Evolutionary conservation across 2,329 filamentous ascomycete genomes (phyloP), one percentile per base, ranked within the genome.

Genomic region (Diplodia scrobiculata): DNA sequence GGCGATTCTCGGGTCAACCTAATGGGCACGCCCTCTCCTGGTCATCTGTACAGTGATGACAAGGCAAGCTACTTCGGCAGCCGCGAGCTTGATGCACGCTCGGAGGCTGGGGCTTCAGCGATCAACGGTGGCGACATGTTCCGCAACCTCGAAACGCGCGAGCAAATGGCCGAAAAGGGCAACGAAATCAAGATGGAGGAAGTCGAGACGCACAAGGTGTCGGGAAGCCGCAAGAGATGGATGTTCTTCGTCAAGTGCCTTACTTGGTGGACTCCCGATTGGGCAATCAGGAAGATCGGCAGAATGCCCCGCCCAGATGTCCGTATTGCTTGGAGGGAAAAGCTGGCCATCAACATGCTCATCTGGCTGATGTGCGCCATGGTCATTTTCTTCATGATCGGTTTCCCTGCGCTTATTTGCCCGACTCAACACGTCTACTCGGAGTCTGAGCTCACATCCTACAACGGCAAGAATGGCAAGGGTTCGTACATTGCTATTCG

Each of bases 321-420:
- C 9, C 90, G 93, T 27, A 84, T 90, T 76, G 95, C 95, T 0
- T 99, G 95, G 95, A 86, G 95, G 74, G 95, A 99, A 78, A 99
- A 99, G 83, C 77, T 99, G 67, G 94, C 95, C 64, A 99, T 99
- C 84, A 99, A 99, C 82, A 84, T 99, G 77, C 85, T 98, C 74
- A 99, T 99, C 75, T 99, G 96, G 95, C 81, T 94, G 66, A 86
- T 85, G 75, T 98, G 94, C 79, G 81, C 80, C 17, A 78, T 91
- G 58, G 87, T 91, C 32, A 85, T 90, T 66, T 99, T 99, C 82
- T 90, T 99, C 83, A 92, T 98, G 80, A 77, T 98, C 68, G 84
- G 88, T 65, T 96, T 99, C 74, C 96, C 96, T 0, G 81, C 84
- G 70, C 80, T 98, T 69, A 92, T 99, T 73, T 99, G 95, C 78